Conservation (phyloP, 2,329 filamentous ascomycete genomes). For the Monosporascus sp. region DNA sequence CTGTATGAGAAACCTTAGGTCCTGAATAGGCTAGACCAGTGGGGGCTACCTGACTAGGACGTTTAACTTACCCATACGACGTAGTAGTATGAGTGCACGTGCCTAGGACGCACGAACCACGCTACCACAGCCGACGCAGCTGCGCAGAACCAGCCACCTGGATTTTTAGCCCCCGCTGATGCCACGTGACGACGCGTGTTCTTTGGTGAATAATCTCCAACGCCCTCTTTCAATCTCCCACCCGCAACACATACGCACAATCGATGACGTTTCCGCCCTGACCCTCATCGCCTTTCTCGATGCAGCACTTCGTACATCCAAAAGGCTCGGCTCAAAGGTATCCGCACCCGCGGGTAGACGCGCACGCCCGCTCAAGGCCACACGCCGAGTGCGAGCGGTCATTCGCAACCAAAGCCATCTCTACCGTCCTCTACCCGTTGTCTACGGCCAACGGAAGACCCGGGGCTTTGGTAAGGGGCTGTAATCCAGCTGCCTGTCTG, state of each 20-base stretch:
- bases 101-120: neutral
- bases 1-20: no score
- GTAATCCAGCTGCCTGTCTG: constrained; percentile 8
- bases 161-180: neutral
- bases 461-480: constrained; percentile 13
- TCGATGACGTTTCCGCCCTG: neutral
- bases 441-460: constrained; percentile 15
- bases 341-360: constrained; percentile 9
- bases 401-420: constrained; percentile 12
- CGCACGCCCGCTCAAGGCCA: constrained; percentile 14
- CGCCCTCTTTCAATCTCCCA: neutral
- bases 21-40: no score
- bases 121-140: neutral
- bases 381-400: constrained; percentile 11
- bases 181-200: neutral
- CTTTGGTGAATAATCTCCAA: neutral
- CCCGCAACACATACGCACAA: neutral
- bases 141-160: neutral
- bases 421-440: constrained; percentile 15
- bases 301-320: neutral
- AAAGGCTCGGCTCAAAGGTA: constrained; percentile 1
- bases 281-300: neutral
- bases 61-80: no score
- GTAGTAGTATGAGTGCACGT: no score
- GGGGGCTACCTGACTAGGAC: no score